These are phyloP conservation scores for Hordeum pubiflorum DNA, from an alignment of 202 grass and related monocot genomes.

Conservation along the genomic window DNA sequence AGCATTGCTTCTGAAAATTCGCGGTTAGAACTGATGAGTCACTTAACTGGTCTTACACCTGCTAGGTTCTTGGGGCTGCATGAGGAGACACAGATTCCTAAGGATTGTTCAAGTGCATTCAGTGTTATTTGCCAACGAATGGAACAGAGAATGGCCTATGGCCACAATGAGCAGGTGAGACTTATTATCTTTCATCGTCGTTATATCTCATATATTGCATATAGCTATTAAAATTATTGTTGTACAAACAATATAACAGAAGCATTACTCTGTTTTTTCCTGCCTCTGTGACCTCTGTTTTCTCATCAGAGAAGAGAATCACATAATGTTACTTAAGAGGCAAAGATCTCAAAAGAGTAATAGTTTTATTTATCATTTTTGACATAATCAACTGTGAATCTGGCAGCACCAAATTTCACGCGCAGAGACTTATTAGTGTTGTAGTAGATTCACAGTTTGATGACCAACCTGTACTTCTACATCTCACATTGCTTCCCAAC, in stretches of 20 bases:
- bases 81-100: conserved; percentile 54
- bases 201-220: neutral
- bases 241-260: neutral
- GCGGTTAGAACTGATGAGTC: conserved; percentile 15
- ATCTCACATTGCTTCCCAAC: neutral
- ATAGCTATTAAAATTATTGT: neutral
- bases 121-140: conserved; percentile 63
- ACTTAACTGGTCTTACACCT: neutral
- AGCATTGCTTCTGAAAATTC: conserved; percentile 7
- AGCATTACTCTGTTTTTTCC: neutral
- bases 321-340: neutral
- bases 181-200: neutral
- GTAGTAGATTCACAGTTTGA: no score
- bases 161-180: conserved; percentile 58
- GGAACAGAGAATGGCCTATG: conserved; percentile 77
- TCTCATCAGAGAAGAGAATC: neutral
- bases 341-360: neutral
- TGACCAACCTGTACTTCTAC: neutral
- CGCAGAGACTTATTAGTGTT: neutral
- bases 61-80: conserved; percentile 79
- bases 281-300: neutral
- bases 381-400: neutral
- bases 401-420: neutral
- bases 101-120: conserved; percentile 65
- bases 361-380: neutral